Base-by-base conservation (phyloP, 306 rosid species). In the Corylus heterophylla region DNA sequence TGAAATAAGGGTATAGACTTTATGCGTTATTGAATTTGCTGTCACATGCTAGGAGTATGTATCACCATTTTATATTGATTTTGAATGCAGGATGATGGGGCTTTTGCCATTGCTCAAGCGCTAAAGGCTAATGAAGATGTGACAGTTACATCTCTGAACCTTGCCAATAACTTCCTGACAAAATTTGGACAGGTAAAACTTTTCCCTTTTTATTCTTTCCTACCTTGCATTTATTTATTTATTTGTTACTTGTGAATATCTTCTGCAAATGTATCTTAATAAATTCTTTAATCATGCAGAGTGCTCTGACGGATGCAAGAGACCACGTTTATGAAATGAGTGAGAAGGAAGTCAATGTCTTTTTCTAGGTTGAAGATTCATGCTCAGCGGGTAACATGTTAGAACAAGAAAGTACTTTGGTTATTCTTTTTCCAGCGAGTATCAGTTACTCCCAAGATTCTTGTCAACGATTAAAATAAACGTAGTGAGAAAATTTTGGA, bases 51-150 rank as follows among this genome's bases (percentile, higher is more conserved):
- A 47, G 74, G 74, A 64, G 58, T 76, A 56, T 71, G 51, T 78
- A 59, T 83, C 69, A 39, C 69, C 71, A 7, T 64, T 25, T 70
- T 48, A 76, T 72, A 55, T 51, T 62, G 64, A 66, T 84, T 75
- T 69, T 77, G 64, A 79, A 58, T 83, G 45, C 88, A 95, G 98
- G 98, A 95, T 85, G 97, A 93, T 45, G 98, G 98, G 16, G 98
- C 98, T 59, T 95, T 95, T 52, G 98, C 98, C 47, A 95, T 95
- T 86, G 96, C 98, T 76, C 98, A 95, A 88, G 98, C 98, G 61
- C 95, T 92, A 22, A 95, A 95, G 86, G 86, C 98, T 48, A 95
- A 95, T 71, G 98, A 89, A 27, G 98, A 95, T 63, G 89, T 95
- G 64, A 89, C 90, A 47, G 90, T 95, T 69, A 75, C 98, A 62